These are phyloP conservation scores for Silene uniflora DNA, from an alignment of 148 eudicot species.

Conservation along the genomic window DNA sequence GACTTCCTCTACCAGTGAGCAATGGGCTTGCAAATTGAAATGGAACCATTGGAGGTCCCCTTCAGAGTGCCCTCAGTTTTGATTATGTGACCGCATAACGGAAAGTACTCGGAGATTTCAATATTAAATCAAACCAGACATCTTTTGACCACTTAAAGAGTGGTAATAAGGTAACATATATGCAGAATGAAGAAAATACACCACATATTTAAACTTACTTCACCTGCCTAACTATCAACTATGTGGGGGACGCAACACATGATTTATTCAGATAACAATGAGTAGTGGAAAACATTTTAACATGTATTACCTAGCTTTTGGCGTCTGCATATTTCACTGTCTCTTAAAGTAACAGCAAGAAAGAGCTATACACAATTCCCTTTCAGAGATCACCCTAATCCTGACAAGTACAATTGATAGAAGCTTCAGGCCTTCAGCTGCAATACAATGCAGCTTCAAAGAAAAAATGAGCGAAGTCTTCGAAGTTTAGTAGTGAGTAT, in stretches of 20 bases:
- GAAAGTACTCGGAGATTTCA: slow-evolving; percentile 6
- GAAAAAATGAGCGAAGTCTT: slow-evolving; percentile 23
- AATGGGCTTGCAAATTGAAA: not conserved
- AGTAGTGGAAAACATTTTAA: not conserved
- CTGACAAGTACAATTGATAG: slow-evolving; percentile 13
- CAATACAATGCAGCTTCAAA: too few species aligned
- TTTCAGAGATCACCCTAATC: slow-evolving; percentile 37
- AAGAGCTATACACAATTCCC: slow-evolving; percentile 4
- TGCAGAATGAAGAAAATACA: slow-evolving; percentile 9
- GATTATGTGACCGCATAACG: not conserved
- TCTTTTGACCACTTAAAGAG: slow-evolving; percentile 16
- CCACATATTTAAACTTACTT: slow-evolving; percentile 8
- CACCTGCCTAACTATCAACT: not conserved
- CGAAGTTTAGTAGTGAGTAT: slow-evolving; percentile 16
- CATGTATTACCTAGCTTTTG: slow-evolving; percentile 58
- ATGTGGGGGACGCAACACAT: not conserved
- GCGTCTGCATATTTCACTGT: slow-evolving; percentile 61
- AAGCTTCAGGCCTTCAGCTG: not conserved
- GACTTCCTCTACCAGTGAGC: too few species aligned
- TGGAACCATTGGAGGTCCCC: slow-evolving; percentile 6
- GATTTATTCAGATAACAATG: not conserved
- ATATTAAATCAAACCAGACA: slow-evolving; percentile 4
- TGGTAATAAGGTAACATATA: not conserved
- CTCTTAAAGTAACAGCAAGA: slow-evolving; percentile 20
- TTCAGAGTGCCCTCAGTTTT: not conserved